Evolutionary conservation across 257 asterid species (phyloP), one percentile per base, ranked within the genome.

Genomic region (Scutellaria galericulata): DNA sequence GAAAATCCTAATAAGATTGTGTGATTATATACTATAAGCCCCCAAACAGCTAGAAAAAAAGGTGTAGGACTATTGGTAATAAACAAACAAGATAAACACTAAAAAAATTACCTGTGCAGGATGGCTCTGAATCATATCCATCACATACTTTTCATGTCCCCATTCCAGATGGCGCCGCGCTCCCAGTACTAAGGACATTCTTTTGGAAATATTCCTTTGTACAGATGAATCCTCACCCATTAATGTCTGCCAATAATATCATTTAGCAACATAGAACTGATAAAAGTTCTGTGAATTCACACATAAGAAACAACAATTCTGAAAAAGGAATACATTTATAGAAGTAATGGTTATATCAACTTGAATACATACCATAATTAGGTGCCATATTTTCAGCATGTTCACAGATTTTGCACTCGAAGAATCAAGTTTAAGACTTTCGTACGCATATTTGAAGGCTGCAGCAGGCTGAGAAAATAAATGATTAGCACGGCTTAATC

Each of bases 331-430:
- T 27, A n/a, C 7, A 45, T 4, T 31, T 22, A 68, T 35, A 70
- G 64, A 59, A 61, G 64, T 51, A 59, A 58, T 12, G 47, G 75
- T 9, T 53, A 46, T 18, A 48, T 41, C 54, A 61, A 44, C 74
- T 68, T 66, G 60, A 27, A 60, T 58, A 11, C 63, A 64, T 87
- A 95, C 99, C 98, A 65, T 81, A 71, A 94, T 76, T 58, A 95
- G 89, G 85, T 92, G 96, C 97, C 98, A 95, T 66, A 95, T 90
- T 78, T 95, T 95, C 87, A 87, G 90, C 95, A 95, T 88, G 83
- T 85, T 84, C 48, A 92, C 99, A 54, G 98, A 92, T 86, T 90
- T 95, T 70, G 89, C 84, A 63, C 96, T 97, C 77, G 91, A 82
- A 66, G 87, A 62, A 70, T 88, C 96, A 64, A 95, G 82, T 48